Evolutionary conservation across 139 green algal genomes (phyloP).

Genomic region (Closterium sp.): DNA sequence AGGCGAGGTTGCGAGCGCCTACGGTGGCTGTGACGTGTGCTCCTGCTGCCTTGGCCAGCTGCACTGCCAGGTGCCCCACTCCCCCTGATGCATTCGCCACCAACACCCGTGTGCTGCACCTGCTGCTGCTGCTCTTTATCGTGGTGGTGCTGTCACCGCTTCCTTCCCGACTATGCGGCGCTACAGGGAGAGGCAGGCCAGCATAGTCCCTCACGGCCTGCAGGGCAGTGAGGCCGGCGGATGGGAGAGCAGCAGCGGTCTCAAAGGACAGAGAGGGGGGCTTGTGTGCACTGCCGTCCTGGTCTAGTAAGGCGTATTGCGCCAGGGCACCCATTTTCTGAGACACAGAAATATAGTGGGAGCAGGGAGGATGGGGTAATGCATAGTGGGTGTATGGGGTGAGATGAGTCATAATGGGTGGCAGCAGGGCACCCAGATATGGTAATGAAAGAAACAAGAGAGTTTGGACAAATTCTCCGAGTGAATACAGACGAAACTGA

Average conservation of each 20-base stretch:
- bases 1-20: constrained; percentile 13
- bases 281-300: no score
- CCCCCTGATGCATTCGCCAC: constrained; percentile 4
- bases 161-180: not conserved
- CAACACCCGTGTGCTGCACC: not conserved
- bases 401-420: no score
- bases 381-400: not conserved
- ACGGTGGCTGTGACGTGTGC: constrained; percentile 20
- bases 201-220: constrained; percentile 9
- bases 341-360: not conserved
- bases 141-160: not conserved
- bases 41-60: constrained; percentile 14
- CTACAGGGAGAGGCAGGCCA: not conserved
- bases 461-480: no score
- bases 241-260: not conserved
- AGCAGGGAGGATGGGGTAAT: not conserved
- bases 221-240: not conserved
- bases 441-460: no score
- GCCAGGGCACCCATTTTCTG: not conserved
- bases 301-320: not conserved
- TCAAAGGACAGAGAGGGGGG: no score
- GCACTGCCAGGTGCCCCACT: constrained; percentile 16
- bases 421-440: no score
- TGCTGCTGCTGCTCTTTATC: not conserved
- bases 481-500: no score